Evolutionary conservation across 129 eudicot genomes (phyloP).

Genomic region (Escallonia rubra): DNA sequence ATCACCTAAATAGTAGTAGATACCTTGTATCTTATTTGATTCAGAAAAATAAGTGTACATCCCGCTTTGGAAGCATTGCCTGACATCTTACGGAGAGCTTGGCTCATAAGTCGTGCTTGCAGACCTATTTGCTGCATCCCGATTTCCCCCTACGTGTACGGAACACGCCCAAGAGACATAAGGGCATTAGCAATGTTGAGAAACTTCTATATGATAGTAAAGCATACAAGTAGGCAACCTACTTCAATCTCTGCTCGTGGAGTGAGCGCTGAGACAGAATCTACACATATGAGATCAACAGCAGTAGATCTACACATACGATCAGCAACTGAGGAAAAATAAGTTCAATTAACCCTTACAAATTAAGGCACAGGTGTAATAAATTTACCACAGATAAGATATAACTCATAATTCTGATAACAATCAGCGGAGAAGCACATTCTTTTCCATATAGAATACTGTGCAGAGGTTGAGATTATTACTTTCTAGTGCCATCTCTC

Average conservation of each 20-base stretch:
- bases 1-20: neutral
- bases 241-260: slow-evolving; percentile 99
- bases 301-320: slow-evolving; percentile 99
- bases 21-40: slow-evolving; percentile 98
- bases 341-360: neutral
- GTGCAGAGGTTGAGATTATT: slow-evolving; percentile 25
- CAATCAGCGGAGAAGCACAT: neutral
- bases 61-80: slow-evolving; percentile 99
- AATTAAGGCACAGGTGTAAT: neutral
- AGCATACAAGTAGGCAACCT: slow-evolving; percentile 7
- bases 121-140: slow-evolving; percentile 99
- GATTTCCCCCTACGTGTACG: slow-evolving; percentile 71
- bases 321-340: slow-evolving; percentile 70
- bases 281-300: slow-evolving; percentile 93
- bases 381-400: neutral
- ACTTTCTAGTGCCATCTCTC: slow-evolving; percentile 99
- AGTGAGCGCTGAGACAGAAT: slow-evolving; percentile 98
- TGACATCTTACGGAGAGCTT: slow-evolving; percentile 97
- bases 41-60: slow-evolving; percentile 91
- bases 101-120: slow-evolving; percentile 99
- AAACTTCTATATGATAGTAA: neutral
- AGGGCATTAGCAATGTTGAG: slow-evolving; percentile 2
- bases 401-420: neutral
- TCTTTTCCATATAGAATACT: slow-evolving; percentile 5
- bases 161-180: neutral